A percentile compares a stretch with the other conserved stretches of the same genome.
phyloP scores from a whole-genome alignment of 176 grass and related monocot genomes.

The Luzula sylvatica region DNA sequence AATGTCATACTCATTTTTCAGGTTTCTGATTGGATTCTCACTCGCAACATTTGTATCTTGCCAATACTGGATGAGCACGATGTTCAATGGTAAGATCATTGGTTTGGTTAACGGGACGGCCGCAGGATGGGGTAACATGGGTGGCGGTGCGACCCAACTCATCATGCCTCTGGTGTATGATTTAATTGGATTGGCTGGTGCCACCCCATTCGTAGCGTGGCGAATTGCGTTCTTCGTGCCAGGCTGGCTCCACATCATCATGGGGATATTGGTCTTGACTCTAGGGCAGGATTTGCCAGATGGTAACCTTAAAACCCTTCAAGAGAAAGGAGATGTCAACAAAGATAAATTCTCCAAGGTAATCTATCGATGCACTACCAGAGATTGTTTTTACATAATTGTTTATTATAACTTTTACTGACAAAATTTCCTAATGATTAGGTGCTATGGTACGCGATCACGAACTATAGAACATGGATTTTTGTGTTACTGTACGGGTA shows the following conservation, averaged over 20 bases:
- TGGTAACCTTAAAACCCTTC: constrained; percentile 47
- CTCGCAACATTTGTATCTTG: constrained; percentile 74
- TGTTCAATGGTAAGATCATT: constrained; percentile 89
- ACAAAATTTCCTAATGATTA: neutral
- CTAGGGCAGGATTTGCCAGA: constrained; percentile 81
- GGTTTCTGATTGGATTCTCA: constrained; percentile 76
- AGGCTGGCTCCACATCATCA: constrained; percentile 39
- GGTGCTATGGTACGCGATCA: constrained; percentile 44
- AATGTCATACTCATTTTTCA: neutral
- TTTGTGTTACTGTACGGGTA: constrained; percentile 91
- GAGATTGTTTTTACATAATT: neutral
- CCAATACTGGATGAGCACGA: constrained; percentile 94
- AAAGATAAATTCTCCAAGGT: constrained; percentile 76
- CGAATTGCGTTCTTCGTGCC: constrained; percentile 71
- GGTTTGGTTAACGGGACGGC: constrained; percentile 52
- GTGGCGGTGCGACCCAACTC: constrained; percentile 80
- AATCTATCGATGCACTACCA: neutral
- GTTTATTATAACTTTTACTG: neutral
- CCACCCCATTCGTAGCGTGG: constrained; percentile 47
- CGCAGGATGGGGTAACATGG: constrained; percentile 74
- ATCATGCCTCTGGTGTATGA: constrained; percentile 90
- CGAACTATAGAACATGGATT: constrained; percentile 84
- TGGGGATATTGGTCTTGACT: constrained; percentile 58
- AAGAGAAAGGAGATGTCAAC: constrained; percentile 44
- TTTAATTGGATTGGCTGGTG: constrained; percentile 39